A percentile compares a stretch with the other conserved stretches of the same genome.
phyloP scores from a whole-genome alignment of 1,284 basidiomycete species.

The Rhodotorula sp. region DNA sequence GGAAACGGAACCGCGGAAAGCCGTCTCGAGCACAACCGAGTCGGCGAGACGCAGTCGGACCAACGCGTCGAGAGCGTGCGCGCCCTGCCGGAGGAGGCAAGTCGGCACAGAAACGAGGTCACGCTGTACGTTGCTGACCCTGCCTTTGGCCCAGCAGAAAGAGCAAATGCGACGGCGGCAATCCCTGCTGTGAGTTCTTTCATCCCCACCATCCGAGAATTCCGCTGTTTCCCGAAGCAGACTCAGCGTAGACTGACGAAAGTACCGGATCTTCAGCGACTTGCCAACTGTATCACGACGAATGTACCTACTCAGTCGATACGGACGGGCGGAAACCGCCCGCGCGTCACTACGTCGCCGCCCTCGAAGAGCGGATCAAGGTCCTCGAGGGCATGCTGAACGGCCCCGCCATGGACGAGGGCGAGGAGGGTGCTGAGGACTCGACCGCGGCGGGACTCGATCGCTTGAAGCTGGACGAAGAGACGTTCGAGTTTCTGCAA shows the following conservation, averaged over 20 bases:
- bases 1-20: constrained; percentile 4
- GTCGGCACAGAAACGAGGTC: not conserved
- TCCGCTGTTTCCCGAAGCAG: not conserved
- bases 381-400: constrained; percentile 12
- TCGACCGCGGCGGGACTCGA: not conserved
- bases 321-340: constrained; percentile 4
- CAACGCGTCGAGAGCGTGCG: constrained; percentile 6
- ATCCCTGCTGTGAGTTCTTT: constrained; percentile 7
- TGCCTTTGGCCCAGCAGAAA: not conserved
- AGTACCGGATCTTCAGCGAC: constrained; percentile 5
- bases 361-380: constrained; percentile 19
- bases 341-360: constrained; percentile 4
- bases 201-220: not conserved
- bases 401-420: not conserved
- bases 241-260: not conserved
- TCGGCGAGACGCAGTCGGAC: not conserved
- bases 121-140: not conserved
- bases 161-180: constrained; percentile 19
- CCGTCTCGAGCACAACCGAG: not conserved
- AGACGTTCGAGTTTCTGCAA: constrained; percentile 7
- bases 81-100: constrained; percentile 9
- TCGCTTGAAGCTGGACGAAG: constrained; percentile 24
- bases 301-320: constrained; percentile 2
- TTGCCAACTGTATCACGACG: constrained; percentile 19
- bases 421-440: not conserved